Base-by-base conservation (phyloP, 768 basidiomycete genomes). In the Coprinopsis marcescibilis region DNA sequence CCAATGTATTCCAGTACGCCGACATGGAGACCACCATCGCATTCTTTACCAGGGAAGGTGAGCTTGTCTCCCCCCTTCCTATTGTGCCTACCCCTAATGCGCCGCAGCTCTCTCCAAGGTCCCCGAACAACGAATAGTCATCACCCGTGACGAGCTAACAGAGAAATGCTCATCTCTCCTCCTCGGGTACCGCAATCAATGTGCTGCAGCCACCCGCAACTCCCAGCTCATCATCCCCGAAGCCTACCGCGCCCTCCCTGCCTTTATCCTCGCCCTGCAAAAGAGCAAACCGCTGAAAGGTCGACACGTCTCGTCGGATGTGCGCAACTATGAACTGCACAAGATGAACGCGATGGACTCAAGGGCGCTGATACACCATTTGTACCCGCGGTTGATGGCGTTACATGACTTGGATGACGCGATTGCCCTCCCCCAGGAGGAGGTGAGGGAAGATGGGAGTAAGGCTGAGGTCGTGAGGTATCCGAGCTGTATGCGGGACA, bases 251-350 rank as follows among this genome's bases (percentile, higher is more conserved):
- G 75, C 85, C 1, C 75, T 98, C 34, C 90, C 93, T 0, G 71
- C 91, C 14, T 93, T 84, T 60, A 77, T 78, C 2, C 71, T 97
- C 2, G 82, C 82, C 10, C 77, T 97, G 26, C 72, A 86, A 37
- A 99, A 99, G 69, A 78, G 78, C 43, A 95, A 96, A 62, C 83
- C 92, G 15, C 66, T 99, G n/a, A 95, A 96, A 83, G 92, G 82
- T 37, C 81, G 88, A 13, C 83, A 80, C 55, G 93, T 99, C 40
- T 83, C 87, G 4, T 85, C 92, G n/a, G 96, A 98, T 57, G 91
- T 94, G 10, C 85, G 96, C 43, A 90, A 92, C 54, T 87, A 84
- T 58, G 77, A 85, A 57, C 81, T 83, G 41, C 87, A 93, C 52
- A 77, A 80, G 54, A 71, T 96, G 39, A 75, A 80, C 51, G 78